Percentiles rank a stretch among this genome's conserved stretches.
These are phyloP conservation scores for Cordia subcordata DNA, from an alignment of 257 asterid species.

Conservation along the genomic window DNA sequence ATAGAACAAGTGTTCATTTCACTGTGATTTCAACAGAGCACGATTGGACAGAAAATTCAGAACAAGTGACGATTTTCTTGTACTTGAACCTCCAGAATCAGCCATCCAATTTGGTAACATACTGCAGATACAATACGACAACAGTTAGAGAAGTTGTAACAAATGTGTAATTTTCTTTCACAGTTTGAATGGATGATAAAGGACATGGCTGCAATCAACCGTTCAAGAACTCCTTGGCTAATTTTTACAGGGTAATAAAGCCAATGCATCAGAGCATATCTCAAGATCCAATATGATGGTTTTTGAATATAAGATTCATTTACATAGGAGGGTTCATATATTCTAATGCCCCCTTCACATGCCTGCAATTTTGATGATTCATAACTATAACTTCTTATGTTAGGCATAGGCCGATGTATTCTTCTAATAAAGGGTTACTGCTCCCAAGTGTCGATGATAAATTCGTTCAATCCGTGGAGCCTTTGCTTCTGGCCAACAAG, in stretches of 20 bases:
- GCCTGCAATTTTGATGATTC: neutral
- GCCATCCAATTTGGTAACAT: neutral
- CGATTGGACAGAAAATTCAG: conserved; percentile 48
- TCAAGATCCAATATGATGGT: too few relatives aligned
- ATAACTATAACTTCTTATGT: neutral
- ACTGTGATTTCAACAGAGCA: conserved; percentile 89
- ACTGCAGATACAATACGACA: neutral
- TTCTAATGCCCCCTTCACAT: neutral
- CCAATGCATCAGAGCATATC: too few relatives aligned
- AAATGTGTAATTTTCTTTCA: neutral
- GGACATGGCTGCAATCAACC: conserved; percentile 64
- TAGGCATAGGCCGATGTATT: conserved; percentile 92
- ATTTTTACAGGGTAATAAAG: conserved; percentile 59
- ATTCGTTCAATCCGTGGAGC: conserved; percentile 68
- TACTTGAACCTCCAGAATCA: neutral
- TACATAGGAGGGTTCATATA: too few relatives aligned
- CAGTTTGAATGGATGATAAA: conserved; percentile 73
- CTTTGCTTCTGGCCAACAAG: conserved; percentile 56
- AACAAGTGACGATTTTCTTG: conserved; percentile 35
- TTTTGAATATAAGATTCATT: too few relatives aligned
- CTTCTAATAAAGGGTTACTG: conserved; percentile 22
- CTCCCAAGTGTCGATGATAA: conserved; percentile 42
- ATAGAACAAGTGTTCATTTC: conserved; percentile 75
- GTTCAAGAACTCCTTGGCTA: conserved; percentile 85
- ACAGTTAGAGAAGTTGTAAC: too few relatives aligned